Base-by-base conservation (phyloP, 257 asterid genomes). In the Solanum chaucha region DNA sequence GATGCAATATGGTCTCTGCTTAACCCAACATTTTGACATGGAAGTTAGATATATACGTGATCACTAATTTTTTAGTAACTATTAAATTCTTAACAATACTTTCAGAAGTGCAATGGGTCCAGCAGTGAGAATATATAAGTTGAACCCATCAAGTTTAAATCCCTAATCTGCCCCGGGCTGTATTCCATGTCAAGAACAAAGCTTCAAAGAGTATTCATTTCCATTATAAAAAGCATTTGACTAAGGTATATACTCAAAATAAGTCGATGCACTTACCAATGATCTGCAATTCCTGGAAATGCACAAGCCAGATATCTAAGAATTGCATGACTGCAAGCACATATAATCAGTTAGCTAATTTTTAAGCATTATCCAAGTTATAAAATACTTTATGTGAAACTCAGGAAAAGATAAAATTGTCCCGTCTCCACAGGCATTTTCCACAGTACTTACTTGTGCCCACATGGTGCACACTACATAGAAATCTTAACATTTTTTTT, bases 231-330 rank as follows among this genome's bases (percentile, higher is more conserved):
- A 28, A 15, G 58, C 68, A 80, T 80, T 46, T 9, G 40, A 80
- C 13, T 46, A 30, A 46, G 28, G 67, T 80, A 78, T 28, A 74
- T 22, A 34, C 40, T 4, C 48, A 6, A 41, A 82, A 75, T 38
- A 19, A 85, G 70, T 32, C 88, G 78, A 20, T 14, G 78, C 87
- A 91, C 98, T 88, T 90, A 96, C 99, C 99, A 97, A 90, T 97
- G 99, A 93, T 95, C 99, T 75, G 99, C 94, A 87, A 95, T 94
- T 90, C 95, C 95, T 10, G 99, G 98, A 89, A 90, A 96, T n/a
- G 91, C 95, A 86, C 82, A 87, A 61, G 97, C 96, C 90, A 97
- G 92, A 89, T 95, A 97, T 46, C 86, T 91, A 86, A 97, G 87
- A 91, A 97, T 95, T n/a, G 99, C 98, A 82, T 97, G 99, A 86